Base-by-base conservation (phyloP, 176 grass and related monocot species). In the Tuctoria greenei region DNA sequence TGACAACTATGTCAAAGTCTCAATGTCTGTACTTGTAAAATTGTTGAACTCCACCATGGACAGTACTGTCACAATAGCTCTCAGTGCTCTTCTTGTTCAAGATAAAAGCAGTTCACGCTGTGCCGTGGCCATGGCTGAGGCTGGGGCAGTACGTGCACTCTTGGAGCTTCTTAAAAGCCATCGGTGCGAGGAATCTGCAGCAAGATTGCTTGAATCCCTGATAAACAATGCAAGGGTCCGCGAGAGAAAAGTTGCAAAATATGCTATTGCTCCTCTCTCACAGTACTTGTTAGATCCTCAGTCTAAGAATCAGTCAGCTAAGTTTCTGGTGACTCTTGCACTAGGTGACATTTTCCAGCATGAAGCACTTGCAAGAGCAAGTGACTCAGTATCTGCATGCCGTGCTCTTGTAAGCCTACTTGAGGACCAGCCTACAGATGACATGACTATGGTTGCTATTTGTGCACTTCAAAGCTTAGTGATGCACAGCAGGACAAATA, bases 401-500 rank as follows among this genome's bases (percentile, higher is more conserved):
- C 72, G 79, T 85, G 94, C 94, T 83, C 83, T 97, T 70, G 82
- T 97, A 74, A 89, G 81, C 66, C 67, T 93, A 75, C 94, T 97
- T 61, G 94, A 97, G 83, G 91, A 97, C 75, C 94, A 93, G 72
- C 84, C 91, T 49, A 97, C 88, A 0, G 94, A 97, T 44, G 94
- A 97, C 83, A 97, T 97, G 88, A 97, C 89, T 66, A 87, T 89
- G 89, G 91, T 97, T 78, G 86, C 94, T 71, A 87, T 97, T 74
- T 97, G 94, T 84, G 91, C 94, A 64, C 54, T 97, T 45, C 94
- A 97, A 80, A 93, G 88, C 66, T 85, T 97, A 81, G 94, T 97
- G 70, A 88, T 93, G 91, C 91, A 97, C 74, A 97, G 94, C 75
- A 97, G 94, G 84, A 97, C 94, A 87, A 97, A 97, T 23, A 88